Evolutionary conservation across 1,284 basidiomycete species (phyloP).

Genomic region (Cystobasidium slooffiae): DNA sequence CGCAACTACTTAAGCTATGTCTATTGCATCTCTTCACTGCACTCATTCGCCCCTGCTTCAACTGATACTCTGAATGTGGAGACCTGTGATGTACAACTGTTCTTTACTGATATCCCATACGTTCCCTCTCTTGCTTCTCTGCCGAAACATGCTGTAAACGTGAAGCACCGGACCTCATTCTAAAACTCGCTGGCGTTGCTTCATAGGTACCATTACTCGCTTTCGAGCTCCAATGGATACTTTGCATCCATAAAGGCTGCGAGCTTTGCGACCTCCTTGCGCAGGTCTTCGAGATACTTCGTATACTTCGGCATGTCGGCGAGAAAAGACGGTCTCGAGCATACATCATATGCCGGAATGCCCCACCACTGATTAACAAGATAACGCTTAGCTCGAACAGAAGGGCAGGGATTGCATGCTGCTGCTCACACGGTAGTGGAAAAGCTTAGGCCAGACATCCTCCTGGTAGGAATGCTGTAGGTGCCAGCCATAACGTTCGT

Average conservation of each 20-base stretch:
- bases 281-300: conserved; percentile 1
- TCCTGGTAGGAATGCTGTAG: conserved; percentile 27
- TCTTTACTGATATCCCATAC: too few relatives aligned
- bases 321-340: conserved; percentile 1
- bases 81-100: too few relatives aligned
- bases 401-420: background rate
- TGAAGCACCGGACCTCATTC: too few relatives aligned
- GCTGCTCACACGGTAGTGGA: conserved; percentile 26
- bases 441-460: conserved; percentile 30
- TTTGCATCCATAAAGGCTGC: conserved; percentile 16
- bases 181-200: too few relatives aligned
- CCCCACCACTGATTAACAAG: conserved; percentile 19
- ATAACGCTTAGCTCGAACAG: background rate
- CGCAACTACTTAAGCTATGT: too few relatives aligned
- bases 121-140: too few relatives aligned
- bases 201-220: too few relatives aligned
- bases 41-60: too few relatives aligned
- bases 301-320: conserved; percentile 14
- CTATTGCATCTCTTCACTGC: too few relatives aligned
- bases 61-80: too few relatives aligned
- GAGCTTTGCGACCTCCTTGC: conserved; percentile 14
- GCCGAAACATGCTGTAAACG: too few relatives aligned
- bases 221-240: conserved; percentile 6
- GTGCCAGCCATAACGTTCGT: conserved; percentile 36
- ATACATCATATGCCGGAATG: background rate